Base-by-base conservation (phyloP, 495 filamentous ascomycete species). In the Glonium stellatum region DNA sequence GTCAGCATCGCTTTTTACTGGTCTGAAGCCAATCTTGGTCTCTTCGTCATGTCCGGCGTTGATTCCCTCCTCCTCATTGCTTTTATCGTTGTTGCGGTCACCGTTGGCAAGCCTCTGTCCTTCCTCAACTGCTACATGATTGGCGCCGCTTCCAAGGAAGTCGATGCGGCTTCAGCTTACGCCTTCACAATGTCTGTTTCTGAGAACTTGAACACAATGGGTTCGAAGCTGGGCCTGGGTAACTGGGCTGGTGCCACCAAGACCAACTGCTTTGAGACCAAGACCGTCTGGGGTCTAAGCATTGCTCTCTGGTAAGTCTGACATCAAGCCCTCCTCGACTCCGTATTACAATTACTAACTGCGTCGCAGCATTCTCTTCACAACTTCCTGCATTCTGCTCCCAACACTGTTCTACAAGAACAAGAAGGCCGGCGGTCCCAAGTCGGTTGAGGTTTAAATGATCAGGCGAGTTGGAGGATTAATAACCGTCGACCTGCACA, bases 271-370 rank as follows among this genome's bases (percentile, higher is more conserved):
- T 83, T 82, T 64, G 84, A 93, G 78, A 86, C 87, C 72, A 96
- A 96, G 78, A 82, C 87, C 11, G 84, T 92, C 61, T 96, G 90
- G 92, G 92, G 90, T 18, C 72, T 96, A 57, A 80, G 81, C 72
- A 95, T 96, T 76, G 85, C 87, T 5, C 77, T 92, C 36, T 92
- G 82, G 83, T 86, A 64, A 64, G 78, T 77, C 12, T 44, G 10
- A 19, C 31, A 39, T 18, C 2, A 31, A 31, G 27, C 10, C 36
- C n/a, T 39, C 23, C n/a, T 37, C 41, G 0, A 19, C 5, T 55
- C 23, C 19, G 6, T 4, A 25, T 15, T 50, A 4, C 42, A 35
- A 22, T 36, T 27, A 22, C 25, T 11, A 47, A 22, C n/a, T 60
- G n/a, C 23, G 1, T 12, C 25, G 9, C 53, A 71, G 72, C 62